A percentile compares a stretch with the other conserved stretches of the same genome.
Evolutionary conservation across 257 asterid genomes (phyloP).

Genomic region (Knoxia roxburghii): DNA sequence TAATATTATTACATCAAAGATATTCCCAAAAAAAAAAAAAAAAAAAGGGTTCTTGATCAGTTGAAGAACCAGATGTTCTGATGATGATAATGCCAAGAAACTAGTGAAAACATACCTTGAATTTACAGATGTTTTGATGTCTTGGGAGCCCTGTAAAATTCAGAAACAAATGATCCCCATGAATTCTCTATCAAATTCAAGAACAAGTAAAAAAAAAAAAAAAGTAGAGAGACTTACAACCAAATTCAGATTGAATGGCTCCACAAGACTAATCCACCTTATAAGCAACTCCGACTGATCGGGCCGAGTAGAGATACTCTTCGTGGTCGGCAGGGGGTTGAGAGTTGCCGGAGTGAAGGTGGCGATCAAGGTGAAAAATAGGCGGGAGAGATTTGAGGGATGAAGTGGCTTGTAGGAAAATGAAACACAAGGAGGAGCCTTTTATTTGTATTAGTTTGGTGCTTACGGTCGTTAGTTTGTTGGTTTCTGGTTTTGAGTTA

Average conservation of each 20-base stretch:
- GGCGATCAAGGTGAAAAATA: not conserved
- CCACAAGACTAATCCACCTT: not conserved
- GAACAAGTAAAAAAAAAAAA: not conserved
- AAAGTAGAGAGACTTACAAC: not conserved
- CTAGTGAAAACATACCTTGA: not conserved
- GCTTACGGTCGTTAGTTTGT: slow-evolving; percentile 26
- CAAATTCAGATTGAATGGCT: slow-evolving; percentile 1
- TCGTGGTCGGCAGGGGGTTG: too few relatives aligned
- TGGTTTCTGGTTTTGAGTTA: not conserved
- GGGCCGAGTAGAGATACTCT: not conserved
- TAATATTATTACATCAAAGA: too few relatives aligned
- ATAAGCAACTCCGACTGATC: too few relatives aligned
- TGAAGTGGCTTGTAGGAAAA: slow-evolving; percentile 27
- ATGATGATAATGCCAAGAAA: not conserved
- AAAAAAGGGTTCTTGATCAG: too few relatives aligned
- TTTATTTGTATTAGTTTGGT: slow-evolving; percentile 40
- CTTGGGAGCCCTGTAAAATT: slow-evolving; percentile 3
- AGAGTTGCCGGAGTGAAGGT: not conserved
- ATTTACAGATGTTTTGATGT: not conserved
- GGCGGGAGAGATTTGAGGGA: not conserved
- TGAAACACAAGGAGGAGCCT: slow-evolving; percentile 20
- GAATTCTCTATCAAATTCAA: not conserved
- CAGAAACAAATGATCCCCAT: not conserved
- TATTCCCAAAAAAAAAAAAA: too few relatives aligned
- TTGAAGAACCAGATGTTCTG: not conserved